phyloP scores from a whole-genome alignment of 2,329 filamentous ascomycete species.

The Penicillium olsonii region DNA sequence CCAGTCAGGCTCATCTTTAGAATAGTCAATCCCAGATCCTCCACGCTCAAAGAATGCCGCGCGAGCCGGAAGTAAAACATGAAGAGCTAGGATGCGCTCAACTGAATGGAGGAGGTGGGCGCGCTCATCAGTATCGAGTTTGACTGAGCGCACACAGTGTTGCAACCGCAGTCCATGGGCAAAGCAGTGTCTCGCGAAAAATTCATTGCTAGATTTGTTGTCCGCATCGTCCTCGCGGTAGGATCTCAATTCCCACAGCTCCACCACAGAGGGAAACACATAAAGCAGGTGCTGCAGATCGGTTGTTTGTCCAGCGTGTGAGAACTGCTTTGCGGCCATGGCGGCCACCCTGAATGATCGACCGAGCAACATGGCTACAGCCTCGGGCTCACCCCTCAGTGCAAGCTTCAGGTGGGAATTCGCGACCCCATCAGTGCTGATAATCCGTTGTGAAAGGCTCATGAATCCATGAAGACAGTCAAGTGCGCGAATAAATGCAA shows the following conservation, averaged over 20 bases:
- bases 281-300: conserved; percentile 38
- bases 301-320: conserved; percentile 29
- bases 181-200: conserved; percentile 37
- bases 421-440: conserved; percentile 32
- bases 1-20: conserved; percentile 36
- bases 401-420: conserved; percentile 43
- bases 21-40: conserved; percentile 37
- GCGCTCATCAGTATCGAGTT: conserved; percentile 34
- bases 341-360: conserved; percentile 37
- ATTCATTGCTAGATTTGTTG: conserved; percentile 38
- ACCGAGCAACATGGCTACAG: conserved; percentile 38
- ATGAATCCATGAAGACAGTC: conserved; percentile 39
- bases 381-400: conserved; percentile 38
- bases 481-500: conserved; percentile 35
- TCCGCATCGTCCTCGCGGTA: conserved; percentile 34
- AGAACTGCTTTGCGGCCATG: conserved; percentile 32
- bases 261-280: conserved; percentile 35
- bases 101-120: conserved; percentile 34
- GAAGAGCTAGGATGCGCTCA: conserved; percentile 42
- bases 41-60: conserved; percentile 39
- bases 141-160: conserved; percentile 27
- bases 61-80: conserved; percentile 45
- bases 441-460: conserved; percentile 27
- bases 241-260: conserved; percentile 42
- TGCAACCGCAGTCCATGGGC: conserved; percentile 38